Evolutionary conservation across 371 early-diverging fungal genomes (phyloP).

Genomic region (Mortierella sp.): DNA sequence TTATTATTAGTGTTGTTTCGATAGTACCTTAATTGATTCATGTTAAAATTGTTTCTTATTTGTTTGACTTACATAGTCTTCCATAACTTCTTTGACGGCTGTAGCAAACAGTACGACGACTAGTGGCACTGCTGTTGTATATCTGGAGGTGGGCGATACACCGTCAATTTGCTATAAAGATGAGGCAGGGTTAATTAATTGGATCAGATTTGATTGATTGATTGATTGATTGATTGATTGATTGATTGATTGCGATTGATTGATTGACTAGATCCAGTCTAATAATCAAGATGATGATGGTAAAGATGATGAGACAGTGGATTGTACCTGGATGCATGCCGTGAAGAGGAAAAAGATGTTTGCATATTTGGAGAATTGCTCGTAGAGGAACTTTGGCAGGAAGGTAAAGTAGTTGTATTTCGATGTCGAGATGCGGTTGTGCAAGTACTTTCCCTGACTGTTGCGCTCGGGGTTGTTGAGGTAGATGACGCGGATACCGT

Average conservation of each 20-base stretch:
- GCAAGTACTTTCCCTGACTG: conserved; percentile 79
- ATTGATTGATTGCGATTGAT: too few relatives aligned
- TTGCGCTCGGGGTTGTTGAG: conserved; percentile 87
- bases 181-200: background rate
- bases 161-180: conserved; percentile 80
- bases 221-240: too few relatives aligned
- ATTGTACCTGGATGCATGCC: conserved; percentile 82
- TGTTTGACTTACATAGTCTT: conserved; percentile 85
- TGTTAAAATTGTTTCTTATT: background rate
- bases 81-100: conserved; percentile 96
- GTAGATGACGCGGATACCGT: conserved; percentile 77
- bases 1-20: conserved; percentile 5
- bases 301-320: background rate
- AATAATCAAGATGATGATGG: background rate
- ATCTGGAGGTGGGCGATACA: conserved; percentile 87
- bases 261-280: background rate
- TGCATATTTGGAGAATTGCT: conserved; percentile 95
- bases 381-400: conserved; percentile 91
- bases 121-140: conserved; percentile 94
- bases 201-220: background rate
- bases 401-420: conserved; percentile 94
- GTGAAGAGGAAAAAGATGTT: conserved; percentile 97
- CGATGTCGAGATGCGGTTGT: conserved; percentile 89
- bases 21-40: background rate
- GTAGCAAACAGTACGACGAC: conserved; percentile 91